Percentiles rank a stretch among this genome's conserved stretches.
phyloP scores from a whole-genome alignment of 225 moss, liverwort and hornwort species.

The Pleurozium schreberi region DNA sequence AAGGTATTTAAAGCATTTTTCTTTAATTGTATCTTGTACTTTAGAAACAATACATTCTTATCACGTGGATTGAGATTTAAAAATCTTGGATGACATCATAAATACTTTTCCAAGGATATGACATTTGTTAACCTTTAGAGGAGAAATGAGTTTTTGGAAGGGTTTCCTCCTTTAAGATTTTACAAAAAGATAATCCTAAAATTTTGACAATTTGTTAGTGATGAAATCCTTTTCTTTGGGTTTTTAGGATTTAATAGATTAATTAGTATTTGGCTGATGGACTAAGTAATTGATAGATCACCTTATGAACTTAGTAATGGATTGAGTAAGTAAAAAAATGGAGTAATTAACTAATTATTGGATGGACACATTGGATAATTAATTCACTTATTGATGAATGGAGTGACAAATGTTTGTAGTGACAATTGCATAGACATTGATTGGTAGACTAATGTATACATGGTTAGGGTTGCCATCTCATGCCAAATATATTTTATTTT shows the following conservation, averaged over 20 bases:
- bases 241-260: no score
- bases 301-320: neutral
- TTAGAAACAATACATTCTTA: neutral
- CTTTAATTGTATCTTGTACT: fast-evolving
- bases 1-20: neutral
- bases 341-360: neutral
- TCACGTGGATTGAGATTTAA: neutral
- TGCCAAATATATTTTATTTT: neutral
- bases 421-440: neutral
- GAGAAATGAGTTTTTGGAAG: no score
- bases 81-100: neutral
- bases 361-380: neutral
- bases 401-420: neutral
- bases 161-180: neutral
- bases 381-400: no score
- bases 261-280: neutral
- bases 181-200: neutral
- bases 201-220: neutral
- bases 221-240: no score
- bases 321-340: neutral
- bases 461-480: neutral
- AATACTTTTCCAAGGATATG: neutral
- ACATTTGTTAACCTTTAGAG: neutral
- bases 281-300: neutral
- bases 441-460: neutral